phyloP scores from a whole-genome alignment of 192 early-diverging fungal genomes.

The Podila verticillata region DNA sequence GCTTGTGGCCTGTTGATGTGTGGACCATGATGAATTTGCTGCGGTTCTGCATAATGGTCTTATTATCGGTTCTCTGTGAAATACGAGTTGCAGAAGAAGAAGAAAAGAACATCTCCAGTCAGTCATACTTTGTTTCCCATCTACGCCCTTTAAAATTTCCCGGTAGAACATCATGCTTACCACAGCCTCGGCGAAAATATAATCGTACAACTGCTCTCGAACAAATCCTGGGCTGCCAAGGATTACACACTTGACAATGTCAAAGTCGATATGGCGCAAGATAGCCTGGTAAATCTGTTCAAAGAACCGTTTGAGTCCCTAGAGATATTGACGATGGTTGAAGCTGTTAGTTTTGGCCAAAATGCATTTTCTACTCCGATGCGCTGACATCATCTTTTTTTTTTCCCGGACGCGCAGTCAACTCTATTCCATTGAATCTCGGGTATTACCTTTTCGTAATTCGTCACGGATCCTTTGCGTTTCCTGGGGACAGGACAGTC shows the following conservation, averaged over 20 bases:
- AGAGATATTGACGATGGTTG: background rate
- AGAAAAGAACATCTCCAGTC: background rate
- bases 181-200: conserved; percentile 87
- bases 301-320: conserved; percentile 85
- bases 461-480: conserved; percentile 86
- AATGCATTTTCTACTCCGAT: background rate
- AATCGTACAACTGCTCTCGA: conserved; percentile 86
- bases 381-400: background rate
- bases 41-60: conserved; percentile 82
- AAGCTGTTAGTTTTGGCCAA: background rate
- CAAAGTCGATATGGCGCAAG: conserved; percentile 89
- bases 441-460: conserved; percentile 82
- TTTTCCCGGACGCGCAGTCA: background rate
- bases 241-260: conserved; percentile 94
- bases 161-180: conserved; percentile 38
- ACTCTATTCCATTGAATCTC: background rate
- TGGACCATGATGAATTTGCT: conserved; percentile 91
- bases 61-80: conserved; percentile 79
- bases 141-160: background rate
- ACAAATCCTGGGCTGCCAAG: conserved; percentile 97
- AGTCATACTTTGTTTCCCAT: background rate
- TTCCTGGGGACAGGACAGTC: conserved; percentile 94
- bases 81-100: background rate
- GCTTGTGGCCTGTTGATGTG: conserved; percentile 96
- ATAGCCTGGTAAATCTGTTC: conserved; percentile 92